Conservation (phyloP, 345 rosid species). For the Hirschfeldia incana region DNA sequence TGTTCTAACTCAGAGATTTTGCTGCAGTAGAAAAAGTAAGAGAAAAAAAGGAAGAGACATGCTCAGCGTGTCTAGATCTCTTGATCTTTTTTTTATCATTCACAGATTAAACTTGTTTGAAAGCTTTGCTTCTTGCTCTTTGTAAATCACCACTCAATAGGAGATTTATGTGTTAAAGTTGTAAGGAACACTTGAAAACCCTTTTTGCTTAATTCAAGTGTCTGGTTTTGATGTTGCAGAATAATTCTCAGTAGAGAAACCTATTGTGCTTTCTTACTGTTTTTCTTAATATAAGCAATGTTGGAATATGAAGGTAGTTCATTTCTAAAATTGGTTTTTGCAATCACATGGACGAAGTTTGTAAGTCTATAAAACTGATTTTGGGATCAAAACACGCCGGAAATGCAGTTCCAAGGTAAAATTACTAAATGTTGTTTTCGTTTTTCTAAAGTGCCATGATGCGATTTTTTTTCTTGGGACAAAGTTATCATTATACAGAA, state of each 20-base stretch:
- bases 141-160: conserved; percentile 23
- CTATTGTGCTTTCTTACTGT: too few relatives aligned
- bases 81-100: background rate
- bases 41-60: conserved; percentile 14
- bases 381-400: too few relatives aligned
- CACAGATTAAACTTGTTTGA: background rate
- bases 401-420: too few relatives aligned
- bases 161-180: conserved; percentile 16
- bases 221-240: conserved; percentile 11
- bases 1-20: conserved; percentile 13
- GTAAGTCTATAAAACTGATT: background rate
- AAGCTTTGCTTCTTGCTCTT: conserved; percentile 16
- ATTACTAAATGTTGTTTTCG: too few relatives aligned
- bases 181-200: conserved; percentile 24
- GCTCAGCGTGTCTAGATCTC: conserved; percentile 14
- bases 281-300: too few relatives aligned
- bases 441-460: too few relatives aligned
- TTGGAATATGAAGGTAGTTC: too few relatives aligned
- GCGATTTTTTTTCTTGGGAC: too few relatives aligned
- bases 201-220: conserved; percentile 24
- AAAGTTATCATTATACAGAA: background rate
- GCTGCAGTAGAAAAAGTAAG: conserved; percentile 15
- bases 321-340: too few relatives aligned
- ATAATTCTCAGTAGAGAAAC: background rate
- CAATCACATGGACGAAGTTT: background rate